phyloP scores from a whole-genome alignment of 331 rosid species.

The Malus hybrid region DNA sequence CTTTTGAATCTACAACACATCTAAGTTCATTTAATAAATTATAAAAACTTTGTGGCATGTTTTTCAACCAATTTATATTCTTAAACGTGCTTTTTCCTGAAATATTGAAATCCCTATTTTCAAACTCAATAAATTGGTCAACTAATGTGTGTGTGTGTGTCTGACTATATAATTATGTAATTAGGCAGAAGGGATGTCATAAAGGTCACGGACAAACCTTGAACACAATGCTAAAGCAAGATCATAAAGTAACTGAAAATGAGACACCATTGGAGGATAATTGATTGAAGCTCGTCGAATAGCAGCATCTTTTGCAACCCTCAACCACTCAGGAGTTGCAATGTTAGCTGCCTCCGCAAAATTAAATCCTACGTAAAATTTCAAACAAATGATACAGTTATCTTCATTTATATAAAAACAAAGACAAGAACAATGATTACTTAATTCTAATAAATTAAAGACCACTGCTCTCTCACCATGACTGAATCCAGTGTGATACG shows the following conservation, averaged over 20 bases:
- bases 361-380: slow-evolving; percentile 67
- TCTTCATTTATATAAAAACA: not conserved
- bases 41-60: not conserved
- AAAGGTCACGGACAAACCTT: slow-evolving; percentile 48
- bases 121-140: not conserved
- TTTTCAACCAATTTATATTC: not conserved
- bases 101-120: not conserved
- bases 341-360: slow-evolving; percentile 94
- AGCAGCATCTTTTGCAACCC: slow-evolving; percentile 91
- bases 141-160: not conserved
- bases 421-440: not conserved
- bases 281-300: slow-evolving; percentile 91
- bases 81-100: not conserved
- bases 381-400: slow-evolving; percentile 19
- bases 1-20: not conserved
- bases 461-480: slow-evolving; percentile 58
- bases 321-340: slow-evolving; percentile 98
- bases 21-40: not conserved
- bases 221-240: slow-evolving; percentile 84
- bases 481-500: slow-evolving; percentile 95
- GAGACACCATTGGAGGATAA: slow-evolving; percentile 96
- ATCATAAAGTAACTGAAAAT: slow-evolving; percentile 93
- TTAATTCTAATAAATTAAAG: slow-evolving; percentile 9
- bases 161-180: not conserved
- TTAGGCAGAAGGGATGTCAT: slow-evolving; percentile 14